Evolutionary conservation across 306 rosid species (phyloP).

Genomic region (Corylus heterophylla): DNA sequence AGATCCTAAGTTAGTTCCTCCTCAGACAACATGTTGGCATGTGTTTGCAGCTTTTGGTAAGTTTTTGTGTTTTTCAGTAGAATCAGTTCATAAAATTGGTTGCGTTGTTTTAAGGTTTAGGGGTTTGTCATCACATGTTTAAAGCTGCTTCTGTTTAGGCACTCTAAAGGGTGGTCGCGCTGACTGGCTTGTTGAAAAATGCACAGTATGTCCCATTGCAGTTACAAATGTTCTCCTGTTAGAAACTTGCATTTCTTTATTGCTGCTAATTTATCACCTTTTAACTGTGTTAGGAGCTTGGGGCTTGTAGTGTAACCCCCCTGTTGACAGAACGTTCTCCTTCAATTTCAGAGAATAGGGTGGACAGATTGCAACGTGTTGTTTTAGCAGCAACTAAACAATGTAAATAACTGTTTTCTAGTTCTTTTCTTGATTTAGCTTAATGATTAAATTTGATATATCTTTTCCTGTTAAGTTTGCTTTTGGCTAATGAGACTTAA

Average conservation of each 20-base stretch:
- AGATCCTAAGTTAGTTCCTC: slow-evolving; percentile 61
- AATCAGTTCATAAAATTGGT: slow-evolving; percentile 8
- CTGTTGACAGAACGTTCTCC: slow-evolving; percentile 85
- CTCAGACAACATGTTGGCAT: slow-evolving; percentile 67
- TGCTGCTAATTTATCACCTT: slow-evolving; percentile 10
- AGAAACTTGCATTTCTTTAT: slow-evolving; percentile 15
- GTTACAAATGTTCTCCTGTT: slow-evolving; percentile 19
- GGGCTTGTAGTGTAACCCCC: slow-evolving; percentile 88
- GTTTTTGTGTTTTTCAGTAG: slow-evolving; percentile 22
- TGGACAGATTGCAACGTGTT: slow-evolving; percentile 80
- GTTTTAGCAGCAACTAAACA: slow-evolving; percentile 92
- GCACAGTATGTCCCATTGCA: slow-evolving; percentile 59
- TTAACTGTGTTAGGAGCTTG: slow-evolving; percentile 69
- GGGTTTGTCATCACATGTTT: slow-evolving; percentile 19
- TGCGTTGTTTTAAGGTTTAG: slow-evolving; percentile 18
- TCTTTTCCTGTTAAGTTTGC: slow-evolving; percentile 9
- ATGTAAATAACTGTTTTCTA: slow-evolving; percentile 41
- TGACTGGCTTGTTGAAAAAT: slow-evolving; percentile 96
- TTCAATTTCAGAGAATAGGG: slow-evolving; percentile 68
- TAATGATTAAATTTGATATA: not conserved
- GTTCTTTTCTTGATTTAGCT: not conserved
- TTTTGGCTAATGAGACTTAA: slow-evolving; percentile 13
- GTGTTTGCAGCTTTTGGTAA: slow-evolving; percentile 79
- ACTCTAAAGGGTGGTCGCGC: slow-evolving; percentile 91
- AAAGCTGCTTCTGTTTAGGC: slow-evolving; percentile 48